Percentiles rank a stretch among this genome's conserved stretches.
These are phyloP conservation scores for Fusarium goolgardi DNA, from an alignment of 2,329 filamentous ascomycete species.

Conservation along the genomic window DNA sequence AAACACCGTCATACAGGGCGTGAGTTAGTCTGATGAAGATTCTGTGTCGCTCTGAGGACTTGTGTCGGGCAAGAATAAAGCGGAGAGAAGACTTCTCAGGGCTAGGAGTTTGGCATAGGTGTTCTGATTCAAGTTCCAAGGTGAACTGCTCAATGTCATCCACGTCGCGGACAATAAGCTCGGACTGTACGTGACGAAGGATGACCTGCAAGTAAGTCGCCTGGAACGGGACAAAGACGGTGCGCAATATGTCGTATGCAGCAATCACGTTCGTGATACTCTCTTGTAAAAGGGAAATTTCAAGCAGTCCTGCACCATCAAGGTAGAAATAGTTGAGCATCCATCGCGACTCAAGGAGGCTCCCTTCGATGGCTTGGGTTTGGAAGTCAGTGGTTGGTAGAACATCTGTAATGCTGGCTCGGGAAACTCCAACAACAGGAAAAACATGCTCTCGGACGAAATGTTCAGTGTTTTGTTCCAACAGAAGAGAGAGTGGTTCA, in stretches of 20 bases:
- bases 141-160: constrained; percentile 23
- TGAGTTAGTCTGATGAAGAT: constrained; percentile 34
- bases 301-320: constrained; percentile 11
- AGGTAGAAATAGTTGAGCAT: constrained; percentile 35
- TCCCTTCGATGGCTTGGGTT: constrained; percentile 25
- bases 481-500: constrained; percentile 22
- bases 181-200: constrained; percentile 22
- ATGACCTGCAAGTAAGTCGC: constrained; percentile 27
- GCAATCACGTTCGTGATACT: constrained; percentile 31
- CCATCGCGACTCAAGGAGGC: constrained; percentile 39
- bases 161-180: constrained; percentile 13
- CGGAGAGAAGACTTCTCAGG: constrained; percentile 17
- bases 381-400: constrained; percentile 42
- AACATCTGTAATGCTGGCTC: constrained; percentile 40
- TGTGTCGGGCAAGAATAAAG: constrained; percentile 17
- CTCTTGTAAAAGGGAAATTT: constrained; percentile 17
- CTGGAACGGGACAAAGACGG: constrained; percentile 28
- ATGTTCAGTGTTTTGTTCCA: constrained; percentile 1
- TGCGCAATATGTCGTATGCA: constrained; percentile 32
- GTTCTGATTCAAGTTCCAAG: not conserved
- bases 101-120: not conserved
- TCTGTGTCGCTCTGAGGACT: constrained; percentile 16
- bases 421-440: constrained; percentile 31
- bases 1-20: constrained; percentile 32
- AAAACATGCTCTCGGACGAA: constrained; percentile 35